phyloP scores from a whole-genome alignment of 495 filamentous ascomycete species.

The Tuber melanosporum region DNA sequence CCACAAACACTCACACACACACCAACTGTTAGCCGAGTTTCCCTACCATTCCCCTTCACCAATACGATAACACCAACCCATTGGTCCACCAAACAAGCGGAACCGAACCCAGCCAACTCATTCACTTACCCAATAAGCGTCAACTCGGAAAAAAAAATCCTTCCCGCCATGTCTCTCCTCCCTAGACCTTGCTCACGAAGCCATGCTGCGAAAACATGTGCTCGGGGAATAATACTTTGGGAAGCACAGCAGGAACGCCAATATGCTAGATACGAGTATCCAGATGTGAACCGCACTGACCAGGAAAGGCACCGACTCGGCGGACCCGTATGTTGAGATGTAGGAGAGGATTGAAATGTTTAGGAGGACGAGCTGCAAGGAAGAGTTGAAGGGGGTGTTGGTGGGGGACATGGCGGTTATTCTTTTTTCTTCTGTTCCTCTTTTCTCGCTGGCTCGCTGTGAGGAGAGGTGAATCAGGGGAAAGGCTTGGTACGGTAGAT shows the following conservation, averaged over 20 bases:
- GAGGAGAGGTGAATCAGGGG: neutral
- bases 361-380: slow-evolving; percentile 26
- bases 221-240: slow-evolving; percentile 35
- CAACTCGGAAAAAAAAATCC: neutral
- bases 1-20: neutral
- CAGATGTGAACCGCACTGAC: slow-evolving; percentile 26
- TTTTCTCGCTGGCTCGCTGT: neutral
- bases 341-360: slow-evolving; percentile 30
- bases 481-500: neutral
- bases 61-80: neutral
- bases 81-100: neutral
- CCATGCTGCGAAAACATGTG: slow-evolving; percentile 22
- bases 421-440: neutral
- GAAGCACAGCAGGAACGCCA: slow-evolving; percentile 30
- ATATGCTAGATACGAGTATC: slow-evolving; percentile 32
- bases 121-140: neutral
- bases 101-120: neutral
- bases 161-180: neutral
- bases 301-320: slow-evolving; percentile 20
- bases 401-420: slow-evolving; percentile 20
- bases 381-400: slow-evolving; percentile 19
- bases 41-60: neutral
- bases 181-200: neutral
- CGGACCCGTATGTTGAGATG: slow-evolving; percentile 26
- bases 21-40: neutral